Evolutionary conservation across 23 red algal species (phyloP).

Genomic region (Cyanidium caldarium): DNA sequence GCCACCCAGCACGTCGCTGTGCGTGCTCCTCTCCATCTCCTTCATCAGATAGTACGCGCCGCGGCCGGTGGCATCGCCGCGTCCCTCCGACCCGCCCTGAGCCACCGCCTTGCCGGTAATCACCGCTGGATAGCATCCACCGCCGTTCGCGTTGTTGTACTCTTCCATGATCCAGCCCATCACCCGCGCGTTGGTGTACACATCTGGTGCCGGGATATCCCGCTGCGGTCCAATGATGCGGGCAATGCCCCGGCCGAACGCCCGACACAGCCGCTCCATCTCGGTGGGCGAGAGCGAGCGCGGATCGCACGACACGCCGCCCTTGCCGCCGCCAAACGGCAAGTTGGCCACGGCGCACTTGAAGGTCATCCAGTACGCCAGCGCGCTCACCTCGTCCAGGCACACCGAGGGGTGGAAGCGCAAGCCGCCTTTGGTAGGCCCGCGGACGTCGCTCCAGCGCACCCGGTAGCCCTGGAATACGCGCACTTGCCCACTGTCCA

Average conservation of each 20-base stretch:
- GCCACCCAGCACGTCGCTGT: background rate
- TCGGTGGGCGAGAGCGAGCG: background rate
- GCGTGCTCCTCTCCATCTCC: background rate
- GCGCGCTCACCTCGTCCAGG: background rate
- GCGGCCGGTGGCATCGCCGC: background rate
- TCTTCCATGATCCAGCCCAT: constrained; percentile 11
- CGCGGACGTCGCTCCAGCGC: background rate
- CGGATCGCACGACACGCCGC: background rate
- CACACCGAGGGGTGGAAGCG: constrained; percentile 7
- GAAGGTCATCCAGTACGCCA: constrained; percentile 4
- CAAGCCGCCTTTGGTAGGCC: background rate
- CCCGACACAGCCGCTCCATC: background rate
- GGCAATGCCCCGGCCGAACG: background rate
- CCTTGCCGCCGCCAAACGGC: constrained; percentile 1
- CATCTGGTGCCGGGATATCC: constrained; percentile 1
- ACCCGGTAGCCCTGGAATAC: constrained; percentile 5
- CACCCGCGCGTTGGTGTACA: constrained; percentile 2
- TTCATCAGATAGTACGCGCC: constrained; percentile 6
- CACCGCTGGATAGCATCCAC: background rate
- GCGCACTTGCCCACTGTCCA: background rate
- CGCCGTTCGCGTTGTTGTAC: background rate
- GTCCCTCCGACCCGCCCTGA: background rate
- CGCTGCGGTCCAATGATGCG: background rate
- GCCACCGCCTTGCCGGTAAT: constrained; percentile 4
- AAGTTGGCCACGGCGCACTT: background rate